Conservation (phyloP, 192 early-diverging fungal genomes). For the Coemansia sp. region DNA sequence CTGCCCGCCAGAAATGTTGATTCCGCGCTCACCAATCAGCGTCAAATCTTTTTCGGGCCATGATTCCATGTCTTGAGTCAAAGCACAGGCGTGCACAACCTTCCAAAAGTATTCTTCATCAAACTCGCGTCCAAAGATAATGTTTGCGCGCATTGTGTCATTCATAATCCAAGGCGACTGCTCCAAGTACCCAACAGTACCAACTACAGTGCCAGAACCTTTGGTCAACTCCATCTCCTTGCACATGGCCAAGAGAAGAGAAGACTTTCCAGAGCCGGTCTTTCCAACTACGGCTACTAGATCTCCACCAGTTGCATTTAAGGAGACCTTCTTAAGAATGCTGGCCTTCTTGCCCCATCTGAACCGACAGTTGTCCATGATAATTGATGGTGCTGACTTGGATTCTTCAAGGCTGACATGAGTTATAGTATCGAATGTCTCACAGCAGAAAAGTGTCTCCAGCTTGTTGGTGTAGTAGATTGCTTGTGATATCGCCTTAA, state of each 20-base stretch:
- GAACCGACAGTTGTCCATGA: neutral
- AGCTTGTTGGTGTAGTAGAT: neutral
- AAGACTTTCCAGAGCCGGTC: constrained; percentile 80
- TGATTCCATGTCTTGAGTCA: neutral
- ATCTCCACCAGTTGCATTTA: constrained; percentile 53
- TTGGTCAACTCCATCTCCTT: constrained; percentile 67
- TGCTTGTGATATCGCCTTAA: neutral
- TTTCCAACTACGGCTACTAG: constrained; percentile 78
- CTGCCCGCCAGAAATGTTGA: constrained; percentile 30
- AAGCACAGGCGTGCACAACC: constrained; percentile 3
- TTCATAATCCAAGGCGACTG: constrained; percentile 61
- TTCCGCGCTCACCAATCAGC: constrained; percentile 7
- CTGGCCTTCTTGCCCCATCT: neutral
- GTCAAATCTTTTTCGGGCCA: constrained; percentile 8
- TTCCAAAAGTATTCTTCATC: constrained; percentile 11
- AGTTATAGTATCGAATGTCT: neutral
- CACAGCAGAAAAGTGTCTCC: no score
- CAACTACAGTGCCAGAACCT: constrained; percentile 57
- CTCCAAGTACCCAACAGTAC: constrained; percentile 72
- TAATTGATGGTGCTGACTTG: neutral
- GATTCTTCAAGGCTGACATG: neutral
- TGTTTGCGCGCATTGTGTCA: constrained; percentile 13
- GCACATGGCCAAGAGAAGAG: constrained; percentile 73
- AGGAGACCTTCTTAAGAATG: constrained; percentile 44
- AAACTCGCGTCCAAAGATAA: constrained; percentile 16